Evolutionary conservation across 345 rosid genomes (phyloP), one percentile per base, ranked within the genome.

Genomic region (Excoecaria cochinchinensis): DNA sequence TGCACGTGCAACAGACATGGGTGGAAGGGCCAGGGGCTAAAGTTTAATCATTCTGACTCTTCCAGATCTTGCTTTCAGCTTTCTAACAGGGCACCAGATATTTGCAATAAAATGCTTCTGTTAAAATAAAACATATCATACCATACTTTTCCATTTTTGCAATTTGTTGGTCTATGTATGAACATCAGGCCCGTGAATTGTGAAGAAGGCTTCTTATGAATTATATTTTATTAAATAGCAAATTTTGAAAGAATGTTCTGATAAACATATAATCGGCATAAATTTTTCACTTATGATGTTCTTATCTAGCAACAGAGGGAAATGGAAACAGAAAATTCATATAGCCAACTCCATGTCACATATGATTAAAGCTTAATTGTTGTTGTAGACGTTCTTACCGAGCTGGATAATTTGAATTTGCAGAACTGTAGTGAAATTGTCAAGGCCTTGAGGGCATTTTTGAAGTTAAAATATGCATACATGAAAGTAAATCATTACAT

Each of bases 1-100:
- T 87, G 86, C 90, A 88, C 72, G 73, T 94, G 63, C 82, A 90
- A 73, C 89, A 92, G 80, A 90, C 89, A 42, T 94, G 97, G 98
- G 77, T 86, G 10, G 89, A 82, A 79, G 88, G 85, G 72, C 79
- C 79, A 17, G 84, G 51, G 69, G 82, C 74, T 22, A 82, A 86
- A 78, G 88, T 87, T 82, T 76, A 69, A 60, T 82, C 86, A 31
- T 44, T 81, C 72, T 89, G 92, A 89, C 69, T 83, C 71, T 77
- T 81, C 60, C 77, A 73, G 70, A 62, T 24, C 38, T n/a, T 17
- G 67, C 17, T 69, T 21, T 15, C 50, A 39, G 39, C 24, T 42
- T 69, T 22, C 4, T 14, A 4, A 39, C 22, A 48, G 17, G 2
- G 10, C 66, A 46, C 52, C 39, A 55, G n/a, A 56, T 10, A 55